A percentile compares a stretch with the other conserved stretches of the same genome.
These are phyloP conservation scores for Stachybotrys echinatus DNA, from an alignment of 2,329 filamentous ascomycete species.

Conservation along the genomic window DNA sequence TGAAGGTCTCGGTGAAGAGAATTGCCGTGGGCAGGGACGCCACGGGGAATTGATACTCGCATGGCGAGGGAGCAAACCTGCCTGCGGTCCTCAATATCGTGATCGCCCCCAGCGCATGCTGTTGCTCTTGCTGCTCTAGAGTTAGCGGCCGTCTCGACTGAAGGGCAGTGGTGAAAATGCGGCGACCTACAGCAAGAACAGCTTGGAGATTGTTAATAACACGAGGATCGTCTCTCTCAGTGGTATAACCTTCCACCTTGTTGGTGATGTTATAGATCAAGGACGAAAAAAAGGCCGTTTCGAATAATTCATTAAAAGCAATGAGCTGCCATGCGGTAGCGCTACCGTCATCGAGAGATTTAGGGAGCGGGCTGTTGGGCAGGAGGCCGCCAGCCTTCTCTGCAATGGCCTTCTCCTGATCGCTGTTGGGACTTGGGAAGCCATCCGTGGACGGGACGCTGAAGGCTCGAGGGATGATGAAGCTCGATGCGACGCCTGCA, in stretches of 20 bases:
- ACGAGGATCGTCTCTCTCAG: background rate
- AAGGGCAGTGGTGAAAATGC: too few relatives aligned
- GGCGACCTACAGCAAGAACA: constrained; percentile 2
- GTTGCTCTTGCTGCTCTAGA: constrained; percentile 4
- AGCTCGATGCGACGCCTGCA: background rate
- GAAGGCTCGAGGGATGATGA: background rate
- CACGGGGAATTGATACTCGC: constrained; percentile 6
- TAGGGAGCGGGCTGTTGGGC: constrained; percentile 2
- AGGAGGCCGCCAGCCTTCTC: background rate
- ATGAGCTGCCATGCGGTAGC: constrained; percentile 4
- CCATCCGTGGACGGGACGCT: background rate
- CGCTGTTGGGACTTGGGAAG: background rate
- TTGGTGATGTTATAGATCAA: constrained; percentile 3
- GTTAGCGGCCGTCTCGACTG: too few relatives aligned
- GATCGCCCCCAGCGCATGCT: constrained; percentile 5
- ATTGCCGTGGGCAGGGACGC: background rate
- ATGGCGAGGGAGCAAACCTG: constrained; percentile 1
- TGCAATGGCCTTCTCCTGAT: background rate
- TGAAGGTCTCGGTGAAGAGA: constrained; percentile 4
- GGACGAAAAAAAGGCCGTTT: constrained; percentile 4
- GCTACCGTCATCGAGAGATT: constrained; percentile 2
- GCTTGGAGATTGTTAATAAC: background rate
- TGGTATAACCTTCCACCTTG: background rate
- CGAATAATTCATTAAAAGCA: constrained; percentile 4
- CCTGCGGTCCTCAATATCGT: constrained; percentile 3